A percentile compares a stretch with the other conserved stretches of the same genome.
phyloP scores from a whole-genome alignment of 305 asterid genomes.

The Galium porrigens region DNA sequence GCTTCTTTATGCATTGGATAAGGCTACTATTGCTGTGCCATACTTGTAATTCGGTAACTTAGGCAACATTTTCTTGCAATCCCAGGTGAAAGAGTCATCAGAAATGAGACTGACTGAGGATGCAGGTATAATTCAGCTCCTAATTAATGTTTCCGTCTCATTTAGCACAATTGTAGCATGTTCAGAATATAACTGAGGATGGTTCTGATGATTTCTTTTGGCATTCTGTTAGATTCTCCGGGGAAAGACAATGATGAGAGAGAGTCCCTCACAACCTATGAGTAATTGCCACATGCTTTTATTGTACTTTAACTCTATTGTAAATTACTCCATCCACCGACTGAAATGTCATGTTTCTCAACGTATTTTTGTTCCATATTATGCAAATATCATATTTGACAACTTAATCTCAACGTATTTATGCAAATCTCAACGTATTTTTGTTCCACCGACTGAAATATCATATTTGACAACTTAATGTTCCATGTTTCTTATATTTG shows the following conservation, averaged over 20 bases:
- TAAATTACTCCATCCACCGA: neutral
- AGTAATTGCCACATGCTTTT: constrained; percentile 29
- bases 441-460: no score
- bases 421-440: no score
- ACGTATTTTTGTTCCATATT: neutral
- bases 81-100: constrained; percentile 16
- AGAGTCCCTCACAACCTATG: constrained; percentile 24
- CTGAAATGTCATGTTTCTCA: neutral
- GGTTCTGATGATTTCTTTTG: constrained; percentile 18
- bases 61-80: constrained; percentile 4
- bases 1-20: neutral
- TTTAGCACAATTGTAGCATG: neutral
- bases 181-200: neutral
- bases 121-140: constrained; percentile 4
- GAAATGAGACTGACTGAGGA: neutral
- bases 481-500: neutral
- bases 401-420: no score
- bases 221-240: constrained; percentile 25
- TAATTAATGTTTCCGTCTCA: neutral
- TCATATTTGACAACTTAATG: neutral
- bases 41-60: neutral
- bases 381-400: neutral
- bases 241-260: constrained; percentile 27
- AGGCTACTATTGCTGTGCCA: neutral
- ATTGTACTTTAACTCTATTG: constrained; percentile 9